Evolutionary conservation across 371 early-diverging fungal genomes (phyloP).

Genomic region (Mortierella sp.): DNA sequence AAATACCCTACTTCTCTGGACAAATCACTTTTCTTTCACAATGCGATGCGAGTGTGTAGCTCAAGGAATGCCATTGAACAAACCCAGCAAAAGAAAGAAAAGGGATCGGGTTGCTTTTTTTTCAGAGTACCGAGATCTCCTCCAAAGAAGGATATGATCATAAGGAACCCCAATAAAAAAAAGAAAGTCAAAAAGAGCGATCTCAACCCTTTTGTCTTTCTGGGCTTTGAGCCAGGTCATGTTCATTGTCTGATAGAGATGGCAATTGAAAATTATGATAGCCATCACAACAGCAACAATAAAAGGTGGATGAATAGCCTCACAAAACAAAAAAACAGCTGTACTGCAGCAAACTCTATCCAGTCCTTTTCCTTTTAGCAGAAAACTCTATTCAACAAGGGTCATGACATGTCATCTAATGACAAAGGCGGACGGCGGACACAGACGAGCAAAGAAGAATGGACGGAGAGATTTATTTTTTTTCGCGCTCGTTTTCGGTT

Average conservation of each 20-base stretch:
- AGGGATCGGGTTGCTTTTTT: not conserved
- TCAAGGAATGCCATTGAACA: not conserved
- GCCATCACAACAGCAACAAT: not conserved
- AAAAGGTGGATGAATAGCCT: not conserved
- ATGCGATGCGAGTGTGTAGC: not conserved
- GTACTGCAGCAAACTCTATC: not conserved
- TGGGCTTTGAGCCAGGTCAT: not conserved
- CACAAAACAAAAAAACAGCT: not conserved
- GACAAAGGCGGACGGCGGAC: not conserved
- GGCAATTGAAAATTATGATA: not conserved
- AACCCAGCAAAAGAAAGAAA: not conserved
- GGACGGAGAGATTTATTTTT: not conserved
- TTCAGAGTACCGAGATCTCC: not conserved
- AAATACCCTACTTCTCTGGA: not conserved
- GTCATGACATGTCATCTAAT: slow-evolving; percentile 2
- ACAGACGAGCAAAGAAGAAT: not conserved
- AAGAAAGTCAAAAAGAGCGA: too few species aligned
- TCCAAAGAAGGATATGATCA: slow-evolving; percentile 9
- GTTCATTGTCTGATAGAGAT: not conserved
- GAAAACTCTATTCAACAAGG: slow-evolving; percentile 2
- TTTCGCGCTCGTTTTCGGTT: not conserved
- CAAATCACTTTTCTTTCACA: not conserved
- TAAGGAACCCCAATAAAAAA: not conserved
- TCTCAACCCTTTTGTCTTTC: not conserved
- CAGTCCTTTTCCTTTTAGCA: not conserved